These are phyloP conservation scores for Anacardium occidentale DNA, from an alignment of 345 rosid species.

Conservation along the genomic window DNA sequence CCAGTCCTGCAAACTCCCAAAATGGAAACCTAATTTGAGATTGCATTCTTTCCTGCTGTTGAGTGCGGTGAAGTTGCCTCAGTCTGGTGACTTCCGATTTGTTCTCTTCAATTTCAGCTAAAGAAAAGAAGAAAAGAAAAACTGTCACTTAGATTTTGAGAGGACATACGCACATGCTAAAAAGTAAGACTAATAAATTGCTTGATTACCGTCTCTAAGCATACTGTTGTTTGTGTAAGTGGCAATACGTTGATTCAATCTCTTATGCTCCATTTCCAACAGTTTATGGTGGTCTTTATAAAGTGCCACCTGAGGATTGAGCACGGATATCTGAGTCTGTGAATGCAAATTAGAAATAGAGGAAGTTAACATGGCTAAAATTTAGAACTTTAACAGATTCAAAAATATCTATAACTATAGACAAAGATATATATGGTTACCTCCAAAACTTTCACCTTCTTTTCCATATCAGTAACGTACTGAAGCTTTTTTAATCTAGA, in stretches of 20 bases:
- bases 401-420: neutral
- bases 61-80: constrained; percentile 17
- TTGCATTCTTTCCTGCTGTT: constrained; percentile 14
- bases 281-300: neutral
- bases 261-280: constrained; percentile 18
- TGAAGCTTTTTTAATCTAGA: constrained; percentile 26
- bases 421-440: constrained; percentile 8
- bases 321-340: constrained; percentile 23
- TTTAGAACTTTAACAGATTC: neutral
- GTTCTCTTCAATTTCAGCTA: constrained; percentile 28
- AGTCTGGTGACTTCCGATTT: constrained; percentile 25
- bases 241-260: constrained; percentile 10
- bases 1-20: constrained; percentile 16
- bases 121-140: neutral
- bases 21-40: neutral
- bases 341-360: neutral
- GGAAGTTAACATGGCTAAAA: no score
- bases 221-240: neutral
- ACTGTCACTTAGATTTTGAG: neutral
- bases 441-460: constrained; percentile 27
- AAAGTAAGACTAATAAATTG: neutral
- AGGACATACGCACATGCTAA: neutral
- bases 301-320: constrained; percentile 25
- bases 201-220: constrained; percentile 19
- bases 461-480: constrained; percentile 26